Conservation (phyloP, 768 basidiomycete species). For the Panaeolus papilionaceus region DNA sequence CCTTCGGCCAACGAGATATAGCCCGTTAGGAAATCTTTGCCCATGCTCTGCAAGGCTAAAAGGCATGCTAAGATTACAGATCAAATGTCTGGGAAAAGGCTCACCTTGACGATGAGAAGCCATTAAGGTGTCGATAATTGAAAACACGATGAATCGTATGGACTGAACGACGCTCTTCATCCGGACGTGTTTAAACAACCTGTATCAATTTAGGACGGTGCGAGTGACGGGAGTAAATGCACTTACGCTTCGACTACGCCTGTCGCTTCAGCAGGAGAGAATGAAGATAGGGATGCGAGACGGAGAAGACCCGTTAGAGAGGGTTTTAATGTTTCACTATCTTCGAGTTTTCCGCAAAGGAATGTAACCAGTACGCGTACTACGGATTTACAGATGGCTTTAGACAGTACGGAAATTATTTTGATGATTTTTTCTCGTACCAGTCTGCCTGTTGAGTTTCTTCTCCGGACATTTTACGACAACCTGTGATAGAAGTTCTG, state of each 20-base stretch:
- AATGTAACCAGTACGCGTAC: conserved; percentile 85
- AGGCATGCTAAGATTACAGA: conserved; percentile 17
- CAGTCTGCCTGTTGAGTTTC: conserved; percentile 79
- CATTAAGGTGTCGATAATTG: conserved; percentile 80
- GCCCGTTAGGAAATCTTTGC: conserved; percentile 71
- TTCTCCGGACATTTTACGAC: conserved; percentile 64
- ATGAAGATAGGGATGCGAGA: conserved; percentile 65
- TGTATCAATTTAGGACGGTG: conserved; percentile 36
- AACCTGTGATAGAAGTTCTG: conserved; percentile 81
- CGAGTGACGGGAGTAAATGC: not conserved
- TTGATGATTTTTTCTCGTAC: conserved; percentile 49
- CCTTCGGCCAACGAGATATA: conserved; percentile 89
- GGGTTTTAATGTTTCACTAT: conserved; percentile 83
- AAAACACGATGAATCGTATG: conserved; percentile 81
- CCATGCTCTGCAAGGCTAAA: conserved; percentile 74
- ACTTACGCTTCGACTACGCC: conserved; percentile 66
- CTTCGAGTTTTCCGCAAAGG: conserved; percentile 86
- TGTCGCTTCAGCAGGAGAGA: conserved; percentile 68
- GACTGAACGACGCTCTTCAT: conserved; percentile 86
- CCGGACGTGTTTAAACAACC: conserved; percentile 77
- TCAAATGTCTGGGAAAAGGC: conserved; percentile 23
- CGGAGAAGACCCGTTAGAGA: conserved; percentile 78
- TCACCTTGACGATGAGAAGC: conserved; percentile 71
- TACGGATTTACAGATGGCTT: conserved; percentile 35
- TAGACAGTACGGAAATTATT: conserved; percentile 14